These are phyloP conservation scores for Teunomyces gatunensis DNA, from an alignment of 805 yeast species.

Conservation along the genomic window DNA sequence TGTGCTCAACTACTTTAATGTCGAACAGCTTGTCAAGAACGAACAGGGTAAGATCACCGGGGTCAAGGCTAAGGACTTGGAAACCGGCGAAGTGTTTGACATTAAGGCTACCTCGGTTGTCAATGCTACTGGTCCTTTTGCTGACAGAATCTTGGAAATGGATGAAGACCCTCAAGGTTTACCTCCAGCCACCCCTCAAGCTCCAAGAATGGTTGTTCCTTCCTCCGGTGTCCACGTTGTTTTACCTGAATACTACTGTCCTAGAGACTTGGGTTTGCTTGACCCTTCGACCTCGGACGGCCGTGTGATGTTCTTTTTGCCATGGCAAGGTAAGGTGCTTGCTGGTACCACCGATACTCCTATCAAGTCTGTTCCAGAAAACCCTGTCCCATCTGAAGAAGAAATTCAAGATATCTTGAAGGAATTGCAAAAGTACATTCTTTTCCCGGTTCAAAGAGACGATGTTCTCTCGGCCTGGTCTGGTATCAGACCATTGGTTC, in stretches of 20 bases:
- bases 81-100: slow-evolving; percentile 59
- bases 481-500: slow-evolving; percentile 92
- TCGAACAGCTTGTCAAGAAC: slow-evolving; percentile 69
- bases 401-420: slow-evolving; percentile 84
- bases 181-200: slow-evolving; percentile 49
- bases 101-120: slow-evolving; percentile 73
- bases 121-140: slow-evolving; percentile 93
- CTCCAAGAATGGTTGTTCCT: slow-evolving; percentile 86
- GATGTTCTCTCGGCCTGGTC: slow-evolving; percentile 96
- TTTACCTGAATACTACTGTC: slow-evolving; percentile 89
- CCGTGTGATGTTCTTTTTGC: slow-evolving; percentile 93
- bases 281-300: slow-evolving; percentile 95
- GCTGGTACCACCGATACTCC: slow-evolving; percentile 98
- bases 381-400: slow-evolving; percentile 82
- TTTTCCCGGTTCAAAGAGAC: slow-evolving; percentile 82
- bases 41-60: slow-evolving; percentile 61
- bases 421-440: slow-evolving; percentile 86
- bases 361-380: slow-evolving; percentile 61
- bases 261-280: slow-evolving; percentile 79
- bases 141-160: slow-evolving; percentile 83
- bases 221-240: slow-evolving; percentile 92
- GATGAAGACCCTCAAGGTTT: slow-evolving; percentile 68
- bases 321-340: slow-evolving; percentile 96
- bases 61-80: slow-evolving; percentile 70
- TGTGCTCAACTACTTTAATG: slow-evolving; percentile 82